A percentile compares a stretch with the other conserved stretches of the same genome.
Conservation (phyloP, 805 yeast species). For the Lachancea sp. region DNA sequence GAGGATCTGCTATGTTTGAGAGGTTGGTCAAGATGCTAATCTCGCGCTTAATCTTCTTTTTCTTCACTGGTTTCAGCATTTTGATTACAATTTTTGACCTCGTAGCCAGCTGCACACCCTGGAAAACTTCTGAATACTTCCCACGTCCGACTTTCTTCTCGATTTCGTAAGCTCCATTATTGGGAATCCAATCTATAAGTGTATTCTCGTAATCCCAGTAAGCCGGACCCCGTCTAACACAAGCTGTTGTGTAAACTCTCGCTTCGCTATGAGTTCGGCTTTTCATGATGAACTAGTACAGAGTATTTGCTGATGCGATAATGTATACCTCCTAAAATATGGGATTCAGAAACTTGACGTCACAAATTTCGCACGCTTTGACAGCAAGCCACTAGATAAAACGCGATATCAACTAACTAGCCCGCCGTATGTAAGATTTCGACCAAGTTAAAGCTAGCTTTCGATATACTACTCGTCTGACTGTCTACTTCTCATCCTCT, state of each 20-base stretch:
- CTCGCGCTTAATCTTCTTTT: slow-evolving; percentile 86
- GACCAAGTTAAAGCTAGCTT: too few species aligned
- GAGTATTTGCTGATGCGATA: too few species aligned
- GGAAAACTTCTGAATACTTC: slow-evolving; percentile 91
- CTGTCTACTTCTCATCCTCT: too few species aligned
- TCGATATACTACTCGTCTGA: too few species aligned
- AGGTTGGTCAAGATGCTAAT: slow-evolving; percentile 80
- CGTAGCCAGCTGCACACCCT: slow-evolving; percentile 64
- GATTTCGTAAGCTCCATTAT: slow-evolving; percentile 61
- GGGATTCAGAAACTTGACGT: not conserved
- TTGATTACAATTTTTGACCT: slow-evolving; percentile 72
- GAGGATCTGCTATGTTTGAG: slow-evolving; percentile 36
- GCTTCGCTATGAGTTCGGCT: slow-evolving; percentile 40
- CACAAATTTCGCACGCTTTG: not conserved
- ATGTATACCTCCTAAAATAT: not conserved
- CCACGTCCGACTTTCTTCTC: slow-evolving; percentile 85
- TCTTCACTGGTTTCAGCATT: slow-evolving; percentile 86
- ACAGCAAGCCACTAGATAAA: not conserved
- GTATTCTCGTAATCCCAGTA: slow-evolving; percentile 85
- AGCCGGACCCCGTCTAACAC: slow-evolving; percentile 55
- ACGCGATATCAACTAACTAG: too few species aligned
- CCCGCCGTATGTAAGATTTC: too few species aligned
- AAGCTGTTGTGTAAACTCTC: slow-evolving; percentile 71
- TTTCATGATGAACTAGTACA: too few species aligned
- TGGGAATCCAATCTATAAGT: slow-evolving; percentile 54